A percentile compares a stretch with the other conserved stretches of the same genome.
Evolutionary conservation across 2,329 filamentous ascomycete genomes (phyloP).

Genomic region (Hypoxylon rubiginosum): DNA sequence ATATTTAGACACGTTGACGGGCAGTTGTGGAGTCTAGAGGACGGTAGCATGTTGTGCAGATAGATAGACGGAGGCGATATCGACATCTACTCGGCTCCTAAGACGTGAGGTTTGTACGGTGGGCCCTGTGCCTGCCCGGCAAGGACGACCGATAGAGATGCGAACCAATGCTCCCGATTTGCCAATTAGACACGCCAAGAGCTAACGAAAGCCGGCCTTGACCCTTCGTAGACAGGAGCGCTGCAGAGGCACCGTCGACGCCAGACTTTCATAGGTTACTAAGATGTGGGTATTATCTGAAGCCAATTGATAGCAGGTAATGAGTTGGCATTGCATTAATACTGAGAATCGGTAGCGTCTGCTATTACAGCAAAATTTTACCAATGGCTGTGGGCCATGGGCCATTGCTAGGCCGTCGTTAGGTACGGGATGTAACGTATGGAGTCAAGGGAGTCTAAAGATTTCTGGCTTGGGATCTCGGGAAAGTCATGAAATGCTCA

Average conservation of each 20-base stretch:
- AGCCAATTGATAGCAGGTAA: constrained; percentile 36
- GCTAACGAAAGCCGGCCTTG: constrained; percentile 16
- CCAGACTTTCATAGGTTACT: constrained; percentile 33
- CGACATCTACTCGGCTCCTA: constrained; percentile 13
- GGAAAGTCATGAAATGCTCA: neutral
- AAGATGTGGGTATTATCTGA: constrained; percentile 36
- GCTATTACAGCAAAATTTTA: constrained; percentile 37
- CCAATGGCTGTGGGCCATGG: constrained; percentile 28
- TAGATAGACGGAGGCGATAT: constrained; percentile 27
- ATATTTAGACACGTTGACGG: constrained; percentile 3
- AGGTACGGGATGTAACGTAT: constrained; percentile 5
- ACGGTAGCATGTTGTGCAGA: constrained; percentile 13
- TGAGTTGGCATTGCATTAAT: constrained; percentile 39
- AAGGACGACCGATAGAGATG: constrained; percentile 4
- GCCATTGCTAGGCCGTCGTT: neutral
- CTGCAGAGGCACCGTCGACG: constrained; percentile 24
- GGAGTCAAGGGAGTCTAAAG: no score
- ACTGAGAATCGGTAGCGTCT: constrained; percentile 16
- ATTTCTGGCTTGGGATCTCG: no score
- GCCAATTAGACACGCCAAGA: constrained; percentile 33
- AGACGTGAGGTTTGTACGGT: constrained; percentile 15
- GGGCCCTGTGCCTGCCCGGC: constrained; percentile 4
- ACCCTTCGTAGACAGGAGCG: constrained; percentile 21
- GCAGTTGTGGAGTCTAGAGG: neutral
- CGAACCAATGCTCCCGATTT: constrained; percentile 17